These are phyloP conservation scores for Candida suzukii DNA, from an alignment of 805 yeast species.

Conservation along the genomic window DNA sequence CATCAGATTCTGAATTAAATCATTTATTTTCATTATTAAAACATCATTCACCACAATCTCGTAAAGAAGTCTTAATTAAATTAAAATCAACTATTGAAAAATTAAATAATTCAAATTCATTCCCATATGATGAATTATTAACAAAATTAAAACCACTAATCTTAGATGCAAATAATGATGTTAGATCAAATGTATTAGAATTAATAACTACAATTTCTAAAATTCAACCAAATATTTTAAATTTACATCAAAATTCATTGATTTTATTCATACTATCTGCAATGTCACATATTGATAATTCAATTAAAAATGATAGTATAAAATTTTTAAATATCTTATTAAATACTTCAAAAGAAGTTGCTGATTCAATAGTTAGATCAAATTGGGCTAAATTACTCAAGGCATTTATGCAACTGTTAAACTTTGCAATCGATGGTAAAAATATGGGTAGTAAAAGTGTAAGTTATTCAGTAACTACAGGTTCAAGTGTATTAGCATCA, in stretches of 20 bases:
- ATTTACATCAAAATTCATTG: slow-evolving; percentile 51
- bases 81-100: slow-evolving; percentile 21
- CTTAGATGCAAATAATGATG: slow-evolving; percentile 58
- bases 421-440: slow-evolving; percentile 51
- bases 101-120: slow-evolving; percentile 28
- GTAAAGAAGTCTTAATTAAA: slow-evolving; percentile 61
- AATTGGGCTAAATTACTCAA: slow-evolving; percentile 66
- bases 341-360: slow-evolving; percentile 32
- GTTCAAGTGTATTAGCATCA: slow-evolving; percentile 9
- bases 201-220: slow-evolving; percentile 41
- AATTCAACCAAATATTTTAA: slow-evolving; percentile 47
- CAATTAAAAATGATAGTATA: slow-evolving; percentile 69
- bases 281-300: slow-evolving; percentile 84
- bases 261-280: slow-evolving; percentile 80
- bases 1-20: slow-evolving; percentile 38
- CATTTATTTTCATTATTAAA: slow-evolving; percentile 63
- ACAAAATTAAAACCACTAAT: slow-evolving; percentile 54
- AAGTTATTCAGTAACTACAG: slow-evolving; percentile 18
- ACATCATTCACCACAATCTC: slow-evolving; percentile 64
- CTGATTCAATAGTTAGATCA: slow-evolving; percentile 46
- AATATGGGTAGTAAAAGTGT: slow-evolving; percentile 12
- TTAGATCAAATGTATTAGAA: slow-evolving; percentile 49
- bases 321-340: slow-evolving; percentile 56
- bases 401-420: slow-evolving; percentile 61
- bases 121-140: slow-evolving; percentile 50